Evolutionary conservation across 2,329 filamentous ascomycete genomes (phyloP).

Genomic region (Beauveria pseudobassiana): DNA sequence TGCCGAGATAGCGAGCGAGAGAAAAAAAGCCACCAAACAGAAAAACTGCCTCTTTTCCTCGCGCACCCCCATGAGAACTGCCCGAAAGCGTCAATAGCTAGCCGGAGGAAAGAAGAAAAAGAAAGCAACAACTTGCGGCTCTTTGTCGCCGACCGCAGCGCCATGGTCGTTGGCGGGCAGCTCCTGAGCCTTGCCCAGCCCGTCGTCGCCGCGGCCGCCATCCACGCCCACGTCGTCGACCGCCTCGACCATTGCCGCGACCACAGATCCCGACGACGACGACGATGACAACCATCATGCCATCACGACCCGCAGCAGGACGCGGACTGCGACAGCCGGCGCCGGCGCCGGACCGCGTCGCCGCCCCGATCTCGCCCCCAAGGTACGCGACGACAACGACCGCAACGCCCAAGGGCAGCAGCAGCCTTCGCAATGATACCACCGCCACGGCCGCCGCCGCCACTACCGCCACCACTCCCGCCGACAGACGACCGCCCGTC

Average conservation of each 20-base stretch:
- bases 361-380: neutral
- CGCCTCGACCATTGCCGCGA: neutral
- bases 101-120: too few species aligned
- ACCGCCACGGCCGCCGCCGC: neutral
- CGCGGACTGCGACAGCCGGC: neutral
- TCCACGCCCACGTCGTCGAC: neutral
- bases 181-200: slow-evolving; percentile 11
- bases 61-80: neutral
- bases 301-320: neutral
- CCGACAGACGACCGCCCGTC: neutral
- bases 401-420: neutral
- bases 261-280: neutral
- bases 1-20: neutral
- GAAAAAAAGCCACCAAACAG: neutral
- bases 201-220: slow-evolving; percentile 1
- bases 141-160: too few species aligned
- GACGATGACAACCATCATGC: neutral
- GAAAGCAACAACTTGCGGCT: too few species aligned
- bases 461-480: neutral
- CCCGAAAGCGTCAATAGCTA: neutral
- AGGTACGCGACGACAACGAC: neutral
- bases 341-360: neutral
- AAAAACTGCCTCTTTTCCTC: neutral
- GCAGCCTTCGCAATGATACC: neutral
- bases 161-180: slow-evolving; percentile 7